Conservation (phyloP, 345 rosid genomes). For the Psidium guajava region DNA sequence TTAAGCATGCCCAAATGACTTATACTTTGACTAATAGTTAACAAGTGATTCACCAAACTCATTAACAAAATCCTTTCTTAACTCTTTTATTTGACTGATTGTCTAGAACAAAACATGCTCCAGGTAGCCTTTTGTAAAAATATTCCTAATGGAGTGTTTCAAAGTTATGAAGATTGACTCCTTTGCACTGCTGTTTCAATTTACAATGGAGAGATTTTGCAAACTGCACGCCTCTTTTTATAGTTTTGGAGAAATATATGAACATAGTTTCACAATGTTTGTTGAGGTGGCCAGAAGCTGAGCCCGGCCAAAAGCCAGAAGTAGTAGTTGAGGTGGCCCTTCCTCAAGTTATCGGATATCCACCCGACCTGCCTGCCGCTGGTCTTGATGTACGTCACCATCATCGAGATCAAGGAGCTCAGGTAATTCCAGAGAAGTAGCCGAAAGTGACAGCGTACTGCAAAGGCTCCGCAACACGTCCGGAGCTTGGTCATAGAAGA, state of each 20-base stretch:
- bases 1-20: too few relatives aligned
- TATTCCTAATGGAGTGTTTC: background rate
- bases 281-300: background rate
- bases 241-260: too few relatives aligned
- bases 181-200: background rate
- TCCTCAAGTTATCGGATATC: conserved; percentile 27
- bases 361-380: conserved; percentile 19
- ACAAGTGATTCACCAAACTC: too few relatives aligned
- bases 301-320: conserved; percentile 31
- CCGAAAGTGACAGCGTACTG: conserved; percentile 10
- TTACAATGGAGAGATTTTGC: background rate
- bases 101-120: background rate
- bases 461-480: conserved; percentile 17
- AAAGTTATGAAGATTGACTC: background rate
- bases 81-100: too few relatives aligned
- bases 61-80: too few relatives aligned
- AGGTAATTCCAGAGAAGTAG: conserved; percentile 21
- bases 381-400: conserved; percentile 14
- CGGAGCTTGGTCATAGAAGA: conserved; percentile 13
- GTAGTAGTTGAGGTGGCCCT: conserved; percentile 30
- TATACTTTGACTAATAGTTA: too few relatives aligned
- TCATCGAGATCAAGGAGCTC: conserved; percentile 21
- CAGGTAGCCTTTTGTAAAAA: background rate
- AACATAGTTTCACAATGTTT: too few relatives aligned
- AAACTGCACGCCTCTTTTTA: too few relatives aligned